These are phyloP conservation scores for Solanum tarapatanum DNA, from an alignment of 257 asterid genomes.

Conservation along the genomic window DNA sequence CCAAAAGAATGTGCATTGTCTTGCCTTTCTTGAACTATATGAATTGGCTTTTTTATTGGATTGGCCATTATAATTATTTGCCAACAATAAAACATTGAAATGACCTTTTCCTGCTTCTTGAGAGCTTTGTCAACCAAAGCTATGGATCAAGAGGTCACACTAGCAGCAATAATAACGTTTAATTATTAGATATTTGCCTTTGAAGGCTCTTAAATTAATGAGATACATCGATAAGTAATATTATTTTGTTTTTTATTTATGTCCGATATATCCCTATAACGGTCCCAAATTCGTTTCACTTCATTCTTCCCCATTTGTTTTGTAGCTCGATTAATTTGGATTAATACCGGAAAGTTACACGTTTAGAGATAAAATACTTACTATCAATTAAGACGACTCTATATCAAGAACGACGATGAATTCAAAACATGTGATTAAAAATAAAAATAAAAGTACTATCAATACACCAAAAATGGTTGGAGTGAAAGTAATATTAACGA, in stretches of 20 bases:
- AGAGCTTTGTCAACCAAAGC: background rate
- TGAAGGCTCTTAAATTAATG: background rate
- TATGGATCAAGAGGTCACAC: background rate
- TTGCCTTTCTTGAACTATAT: background rate
- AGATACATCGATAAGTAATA: too few relatives aligned
- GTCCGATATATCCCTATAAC: background rate
- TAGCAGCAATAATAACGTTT: background rate
- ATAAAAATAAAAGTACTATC: background rate
- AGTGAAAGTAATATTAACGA: background rate
- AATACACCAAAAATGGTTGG: background rate
- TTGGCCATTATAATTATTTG: background rate
- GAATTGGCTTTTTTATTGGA: background rate
- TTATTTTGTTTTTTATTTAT: too few relatives aligned
- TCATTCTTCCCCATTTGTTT: too few relatives aligned
- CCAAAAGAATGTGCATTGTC: background rate
- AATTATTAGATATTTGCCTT: background rate
- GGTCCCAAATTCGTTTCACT: background rate
- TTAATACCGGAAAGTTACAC: background rate
- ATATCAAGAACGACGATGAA: background rate
- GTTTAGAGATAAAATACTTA: background rate
- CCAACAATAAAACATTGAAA: background rate
- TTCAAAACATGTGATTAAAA: background rate
- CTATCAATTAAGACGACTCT: background rate
- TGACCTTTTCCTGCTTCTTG: background rate
- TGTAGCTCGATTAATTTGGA: background rate